Evolutionary conservation across 768 basidiomycete genomes (phyloP), one percentile per base, ranked within the genome.

Genomic region (Kwoniella shandongensis): DNA sequence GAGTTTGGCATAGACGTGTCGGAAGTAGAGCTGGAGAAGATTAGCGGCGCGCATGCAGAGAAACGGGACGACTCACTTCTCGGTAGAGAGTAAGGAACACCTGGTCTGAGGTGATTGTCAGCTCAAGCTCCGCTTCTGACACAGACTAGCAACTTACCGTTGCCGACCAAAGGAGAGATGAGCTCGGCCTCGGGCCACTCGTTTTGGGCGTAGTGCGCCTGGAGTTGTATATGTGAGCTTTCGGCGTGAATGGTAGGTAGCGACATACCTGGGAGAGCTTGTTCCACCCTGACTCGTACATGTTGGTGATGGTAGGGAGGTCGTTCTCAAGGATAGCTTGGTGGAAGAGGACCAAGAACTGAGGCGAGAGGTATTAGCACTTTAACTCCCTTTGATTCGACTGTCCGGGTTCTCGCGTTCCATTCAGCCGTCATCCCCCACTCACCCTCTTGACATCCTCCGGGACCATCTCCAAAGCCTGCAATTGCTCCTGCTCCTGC

Each of bases 101-200:
- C 53, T 88, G 89, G 77, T 97, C 89, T 89, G 58, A 13, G 11
- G 22, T 44, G 44, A 52, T 41, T 12, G 27, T 15, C 29, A 4
- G 20, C 0, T 30, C 27, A 18, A 57, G 3, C 10, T 38, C 23
- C n/a, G 17, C 12, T 52, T 18, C 2, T 36, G 26, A 38, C 51
- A 40, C 35, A 27, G 3, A 22, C 17, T 27, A 17, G 41, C 5
- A 32, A 74, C 85, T 58, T 51, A 89, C 89, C 91, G 76, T 96
- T 90, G 71, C 91, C 87, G 54, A 98, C 92, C 62, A 99, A 81
- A 4, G 91, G 91, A 4, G 92, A 88, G 70, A 99, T 91, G 59
- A 91, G 79, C 79, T 99, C 94, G 5, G 91, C 92, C 74, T 97
- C 92, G 0, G 94, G 94, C 94, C 94, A 98, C 75, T 99, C 94